phyloP scores from a whole-genome alignment of 169 alveolate genomes.

The Plasmodium adleri region DNA sequence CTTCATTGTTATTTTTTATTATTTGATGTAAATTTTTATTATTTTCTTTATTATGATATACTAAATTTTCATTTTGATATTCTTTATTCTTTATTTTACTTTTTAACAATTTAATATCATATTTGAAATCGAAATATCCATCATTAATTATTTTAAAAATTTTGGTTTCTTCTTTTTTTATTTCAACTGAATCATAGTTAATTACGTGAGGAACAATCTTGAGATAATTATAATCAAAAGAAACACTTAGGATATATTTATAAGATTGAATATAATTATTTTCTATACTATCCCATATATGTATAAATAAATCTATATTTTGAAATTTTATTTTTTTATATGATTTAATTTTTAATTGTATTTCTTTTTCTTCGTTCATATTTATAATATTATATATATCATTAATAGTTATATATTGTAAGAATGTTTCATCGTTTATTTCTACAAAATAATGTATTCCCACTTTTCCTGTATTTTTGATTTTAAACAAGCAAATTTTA shows the following conservation, averaged over 20 bases:
- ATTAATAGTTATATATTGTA: constrained; percentile 39
- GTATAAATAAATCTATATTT: constrained; percentile 38
- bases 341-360: constrained; percentile 36
- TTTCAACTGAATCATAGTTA: constrained; percentile 54
- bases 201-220: constrained; percentile 41
- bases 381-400: constrained; percentile 25
- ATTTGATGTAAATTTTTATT: neutral
- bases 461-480: constrained; percentile 68
- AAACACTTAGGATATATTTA: constrained; percentile 41
- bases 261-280: constrained; percentile 65
- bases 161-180: constrained; percentile 57
- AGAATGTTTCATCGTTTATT: constrained; percentile 42
- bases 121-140: constrained; percentile 65
- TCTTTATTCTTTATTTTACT: constrained; percentile 44
- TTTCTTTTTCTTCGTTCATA: constrained; percentile 50
- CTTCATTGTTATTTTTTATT: no score
- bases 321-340: constrained; percentile 43
- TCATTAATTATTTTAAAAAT: constrained; percentile 67
- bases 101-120: constrained; percentile 49
- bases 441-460: constrained; percentile 25
- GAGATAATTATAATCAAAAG: constrained; percentile 63
- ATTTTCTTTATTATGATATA: neutral
- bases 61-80: constrained; percentile 9
- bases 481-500: constrained; percentile 48
- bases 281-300: constrained; percentile 38